phyloP scores from a whole-genome alignment of 2,329 filamentous ascomycete genomes.

The Harringtonia lauricola region DNA sequence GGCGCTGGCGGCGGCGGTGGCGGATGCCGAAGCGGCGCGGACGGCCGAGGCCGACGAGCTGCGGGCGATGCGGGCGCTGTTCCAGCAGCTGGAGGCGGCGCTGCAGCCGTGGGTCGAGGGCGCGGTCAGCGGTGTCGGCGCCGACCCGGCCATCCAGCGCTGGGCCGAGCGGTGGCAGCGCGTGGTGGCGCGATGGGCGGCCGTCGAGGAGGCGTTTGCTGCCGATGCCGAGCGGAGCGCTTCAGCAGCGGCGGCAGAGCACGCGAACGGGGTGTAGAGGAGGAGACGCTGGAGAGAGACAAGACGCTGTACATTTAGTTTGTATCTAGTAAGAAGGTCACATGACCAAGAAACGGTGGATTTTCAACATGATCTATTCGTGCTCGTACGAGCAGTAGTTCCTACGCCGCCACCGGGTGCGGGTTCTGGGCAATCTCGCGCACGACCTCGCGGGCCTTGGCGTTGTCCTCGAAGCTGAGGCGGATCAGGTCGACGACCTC shows the following conservation, averaged over 20 bases:
- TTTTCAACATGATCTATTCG: too few species aligned
- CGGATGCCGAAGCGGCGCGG: conserved; percentile 29
- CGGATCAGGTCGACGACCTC: conserved; percentile 53
- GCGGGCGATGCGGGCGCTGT: conserved; percentile 66
- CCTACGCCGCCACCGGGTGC: conserved; percentile 21
- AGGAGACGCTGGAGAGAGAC: background rate
- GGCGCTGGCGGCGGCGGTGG: conserved; percentile 8
- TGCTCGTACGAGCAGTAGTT: too few species aligned
- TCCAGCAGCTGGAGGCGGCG: conserved; percentile 69
- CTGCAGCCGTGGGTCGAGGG: conserved; percentile 57
- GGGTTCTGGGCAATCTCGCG: conserved; percentile 44
- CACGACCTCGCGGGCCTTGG: conserved; percentile 45
- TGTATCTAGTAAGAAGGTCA: too few species aligned
- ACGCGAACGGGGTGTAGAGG: background rate
- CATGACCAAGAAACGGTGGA: too few species aligned
- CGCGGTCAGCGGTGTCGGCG: conserved; percentile 39
- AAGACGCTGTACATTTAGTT: background rate
- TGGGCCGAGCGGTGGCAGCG: conserved; percentile 85
- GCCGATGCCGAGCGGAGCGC: conserved; percentile 24
- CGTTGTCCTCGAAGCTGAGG: conserved; percentile 54
- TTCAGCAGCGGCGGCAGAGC: conserved; percentile 1
- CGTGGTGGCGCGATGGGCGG: conserved; percentile 70
- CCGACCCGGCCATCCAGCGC: conserved; percentile 44
- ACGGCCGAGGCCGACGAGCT: conserved; percentile 60
- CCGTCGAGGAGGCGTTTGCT: conserved; percentile 69